These are phyloP conservation scores for Panicum hallii DNA, from an alignment of 202 grass and related monocot genomes.

Conservation along the genomic window DNA sequence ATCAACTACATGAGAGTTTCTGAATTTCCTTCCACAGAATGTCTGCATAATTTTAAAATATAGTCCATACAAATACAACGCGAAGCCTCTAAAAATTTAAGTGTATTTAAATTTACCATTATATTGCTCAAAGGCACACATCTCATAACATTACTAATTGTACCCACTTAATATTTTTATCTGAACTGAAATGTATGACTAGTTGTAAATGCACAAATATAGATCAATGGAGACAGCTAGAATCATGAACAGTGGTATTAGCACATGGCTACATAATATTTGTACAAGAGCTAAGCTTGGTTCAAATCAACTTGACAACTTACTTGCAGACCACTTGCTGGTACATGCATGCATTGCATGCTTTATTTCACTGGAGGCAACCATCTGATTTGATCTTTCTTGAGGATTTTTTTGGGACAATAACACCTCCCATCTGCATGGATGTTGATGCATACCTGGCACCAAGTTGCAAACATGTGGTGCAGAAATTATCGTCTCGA, in stretches of 20 bases:
- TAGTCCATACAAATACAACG: too few species aligned
- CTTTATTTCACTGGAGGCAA: constrained; percentile 2
- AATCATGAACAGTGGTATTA: not conserved
- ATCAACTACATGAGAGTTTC: too few species aligned
- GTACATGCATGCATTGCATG: not conserved
- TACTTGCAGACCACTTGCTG: not conserved
- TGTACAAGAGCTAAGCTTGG: not conserved
- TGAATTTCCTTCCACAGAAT: too few species aligned
- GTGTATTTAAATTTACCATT: not conserved
- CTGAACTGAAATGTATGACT: not conserved
- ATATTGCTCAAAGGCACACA: not conserved
- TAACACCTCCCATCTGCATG: not conserved
- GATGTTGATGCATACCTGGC: not conserved
- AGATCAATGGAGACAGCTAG: not conserved
- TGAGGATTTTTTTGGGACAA: not conserved
- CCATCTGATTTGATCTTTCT: not conserved
- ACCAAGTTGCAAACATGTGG: constrained; percentile 17
- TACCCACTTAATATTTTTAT: not conserved
- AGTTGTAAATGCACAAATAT: not conserved
- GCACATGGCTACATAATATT: not conserved
- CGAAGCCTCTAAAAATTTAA: not conserved
- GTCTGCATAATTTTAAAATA: too few species aligned
- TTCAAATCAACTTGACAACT: not conserved
- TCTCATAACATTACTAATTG: not conserved
- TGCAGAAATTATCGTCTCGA: constrained; percentile 31